Evolutionary conservation across 768 basidiomycete species (phyloP), one percentile per base, ranked within the genome.

Genomic region (Collybia mongolica): DNA sequence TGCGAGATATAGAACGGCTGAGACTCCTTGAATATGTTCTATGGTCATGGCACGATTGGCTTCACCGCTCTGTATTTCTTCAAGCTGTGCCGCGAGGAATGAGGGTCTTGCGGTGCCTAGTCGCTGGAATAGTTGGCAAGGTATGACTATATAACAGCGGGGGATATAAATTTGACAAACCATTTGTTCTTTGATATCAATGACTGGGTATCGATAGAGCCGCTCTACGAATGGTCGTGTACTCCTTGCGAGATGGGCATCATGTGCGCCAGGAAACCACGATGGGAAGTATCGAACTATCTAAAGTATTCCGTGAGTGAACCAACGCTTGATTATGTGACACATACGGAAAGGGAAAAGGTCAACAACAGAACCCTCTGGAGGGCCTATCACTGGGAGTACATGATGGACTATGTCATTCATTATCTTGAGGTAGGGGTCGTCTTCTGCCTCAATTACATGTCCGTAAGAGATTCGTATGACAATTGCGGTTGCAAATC

Each of bases 251-350:
- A 64, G 63, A 23, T 57, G 58, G 36, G 66, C 62, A 46, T 66
- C 73, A 35, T 64, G 58, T 18, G 68, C 63, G 1, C 73, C 74
- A 18, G 74, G 74, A 9, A 72, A 40, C 73, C 73, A 75, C 15
- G 29, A 51, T 1, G 73, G 73, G 14, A 75, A 54, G 46, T 73
- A 60, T 58, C 64, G 69, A 44, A 75, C 74, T 75, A 28, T 14
- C 26, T 9, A 23, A 14, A 26, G 20, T 23, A n/a, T 3, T 24
- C 8, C 26, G 32, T 22, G 15, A 38, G 15, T 39, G 24, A 2
- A 0, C 3, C 18, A 9, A 32, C 6, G 14, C 19, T 22, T 29
- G 5, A 38, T 17, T 28, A 18, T 18, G n/a, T 4, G 28, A 38
- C 7, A 40, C 52, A 45, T n/a, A 60, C 59, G 44, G 29, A 57